These are phyloP conservation scores for Beauveria sp. DNA, from an alignment of 2,329 filamentous ascomycete species.

Conservation along the genomic window DNA sequence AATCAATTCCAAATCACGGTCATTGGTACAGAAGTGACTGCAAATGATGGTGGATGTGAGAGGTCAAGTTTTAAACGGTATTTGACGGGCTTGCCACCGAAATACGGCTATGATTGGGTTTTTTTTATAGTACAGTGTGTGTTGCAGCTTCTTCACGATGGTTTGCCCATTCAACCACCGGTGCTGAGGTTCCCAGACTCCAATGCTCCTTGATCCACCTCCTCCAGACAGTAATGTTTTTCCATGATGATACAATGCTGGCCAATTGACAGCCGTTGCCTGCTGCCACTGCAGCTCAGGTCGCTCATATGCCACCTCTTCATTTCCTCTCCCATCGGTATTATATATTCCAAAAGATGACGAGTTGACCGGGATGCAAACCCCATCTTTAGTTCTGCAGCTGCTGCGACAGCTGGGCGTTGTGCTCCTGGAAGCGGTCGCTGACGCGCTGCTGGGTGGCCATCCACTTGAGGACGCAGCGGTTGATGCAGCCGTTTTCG, in stretches of 20 bases:
- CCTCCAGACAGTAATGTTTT: neutral
- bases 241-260: neutral
- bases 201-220: neutral
- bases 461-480: conserved; percentile 94
- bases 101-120: neutral
- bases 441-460: conserved; percentile 84
- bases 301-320: neutral
- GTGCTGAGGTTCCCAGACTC: neutral
- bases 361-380: too few species aligned
- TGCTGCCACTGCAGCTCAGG: neutral
- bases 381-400: conserved; percentile 35
- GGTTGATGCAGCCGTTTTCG: conserved; percentile 86
- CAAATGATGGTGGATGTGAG: neutral
- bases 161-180: neutral
- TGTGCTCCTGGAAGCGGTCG: conserved; percentile 76
- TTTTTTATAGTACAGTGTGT: conserved; percentile 6
- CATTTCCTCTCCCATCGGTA: conserved; percentile 4
- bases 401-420: conserved; percentile 50
- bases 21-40: neutral
- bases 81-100: neutral
- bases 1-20: neutral
- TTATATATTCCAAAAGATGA: neutral
- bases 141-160: neutral
- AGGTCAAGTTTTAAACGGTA: neutral
- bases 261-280: neutral